Evolutionary conservation across 768 basidiomycete species (phyloP).

Genomic region (Cyclocybe aegerita): DNA sequence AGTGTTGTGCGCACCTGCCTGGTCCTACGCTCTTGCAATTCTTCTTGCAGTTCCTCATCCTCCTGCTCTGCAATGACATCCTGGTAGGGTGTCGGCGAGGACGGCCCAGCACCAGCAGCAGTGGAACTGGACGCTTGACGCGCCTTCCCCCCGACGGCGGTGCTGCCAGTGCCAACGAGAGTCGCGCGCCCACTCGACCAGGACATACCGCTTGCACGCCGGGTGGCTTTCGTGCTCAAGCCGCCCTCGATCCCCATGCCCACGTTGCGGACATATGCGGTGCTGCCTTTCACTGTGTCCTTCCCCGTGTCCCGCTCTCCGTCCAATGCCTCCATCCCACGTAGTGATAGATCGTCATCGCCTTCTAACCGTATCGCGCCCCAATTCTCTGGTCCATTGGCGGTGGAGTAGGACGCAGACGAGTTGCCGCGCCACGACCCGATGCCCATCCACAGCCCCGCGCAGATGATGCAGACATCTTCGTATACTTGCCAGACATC

Average conservation of each 20-base stretch:
- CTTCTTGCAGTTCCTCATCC: too few relatives aligned
- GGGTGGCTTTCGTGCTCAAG: conserved; percentile 33
- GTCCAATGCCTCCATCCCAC: conserved; percentile 29
- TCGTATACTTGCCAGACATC: conserved; percentile 84
- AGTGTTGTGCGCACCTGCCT: conserved; percentile 44
- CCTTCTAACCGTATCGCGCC: conserved; percentile 62
- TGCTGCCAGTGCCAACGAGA: conserved; percentile 15
- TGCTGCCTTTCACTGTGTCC: too few relatives aligned
- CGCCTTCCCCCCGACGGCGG: conserved; percentile 22
- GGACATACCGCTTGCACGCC: conserved; percentile 51
- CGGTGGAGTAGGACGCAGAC: conserved; percentile 46
- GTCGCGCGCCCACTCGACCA: conserved; percentile 43
- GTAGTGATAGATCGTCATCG: conserved; percentile 56
- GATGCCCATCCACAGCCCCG: conserved; percentile 76
- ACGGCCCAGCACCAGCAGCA: not conserved
- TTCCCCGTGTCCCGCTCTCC: conserved; percentile 43
- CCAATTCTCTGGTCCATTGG: conserved; percentile 50
- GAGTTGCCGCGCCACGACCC: conserved; percentile 50
- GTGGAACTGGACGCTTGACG: conserved; percentile 32
- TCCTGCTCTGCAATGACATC: too few relatives aligned
- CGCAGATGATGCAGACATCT: conserved; percentile 81
- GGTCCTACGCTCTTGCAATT: not conserved
- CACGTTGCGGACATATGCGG: conserved; percentile 48
- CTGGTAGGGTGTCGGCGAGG: too few relatives aligned
- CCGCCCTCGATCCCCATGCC: conserved; percentile 73